phyloP scores from a whole-genome alignment of 2,329 filamentous ascomycete genomes.

The Diaporthe velutina region DNA sequence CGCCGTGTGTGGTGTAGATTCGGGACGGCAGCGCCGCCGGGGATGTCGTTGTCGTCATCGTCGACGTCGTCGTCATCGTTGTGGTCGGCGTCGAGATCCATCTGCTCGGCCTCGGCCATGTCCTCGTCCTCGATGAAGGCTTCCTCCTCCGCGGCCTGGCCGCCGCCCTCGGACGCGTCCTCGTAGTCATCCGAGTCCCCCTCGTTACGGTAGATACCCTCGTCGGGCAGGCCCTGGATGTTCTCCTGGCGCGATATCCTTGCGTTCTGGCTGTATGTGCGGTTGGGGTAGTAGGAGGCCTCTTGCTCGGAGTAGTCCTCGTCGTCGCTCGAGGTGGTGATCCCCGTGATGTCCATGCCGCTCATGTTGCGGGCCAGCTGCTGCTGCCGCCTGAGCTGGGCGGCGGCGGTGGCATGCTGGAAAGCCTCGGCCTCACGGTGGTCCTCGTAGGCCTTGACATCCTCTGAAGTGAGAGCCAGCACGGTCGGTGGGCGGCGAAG shows the following conservation, averaged over 20 bases:
- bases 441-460: conserved; percentile 79
- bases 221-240: conserved; percentile 28
- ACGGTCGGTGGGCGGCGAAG: conserved; percentile 72
- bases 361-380: conserved; percentile 33
- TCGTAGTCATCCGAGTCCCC: conserved; percentile 33
- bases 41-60: background rate
- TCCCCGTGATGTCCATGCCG: conserved; percentile 35
- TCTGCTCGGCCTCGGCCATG: conserved; percentile 28
- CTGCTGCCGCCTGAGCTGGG: conserved; percentile 13
- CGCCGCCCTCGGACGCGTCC: conserved; percentile 4
- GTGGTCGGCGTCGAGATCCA: conserved; percentile 18
- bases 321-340: conserved; percentile 46
- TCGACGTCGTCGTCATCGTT: background rate
- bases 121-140: conserved; percentile 29
- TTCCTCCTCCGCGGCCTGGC: background rate
- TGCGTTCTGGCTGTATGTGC: conserved; percentile 11
- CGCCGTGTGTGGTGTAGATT: conserved; percentile 24
- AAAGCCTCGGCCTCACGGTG: conserved; percentile 58
- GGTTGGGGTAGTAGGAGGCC: conserved; percentile 35
- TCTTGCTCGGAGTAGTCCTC: conserved; percentile 34
- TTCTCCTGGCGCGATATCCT: conserved; percentile 16
- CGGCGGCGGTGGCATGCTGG: conserved; percentile 30
- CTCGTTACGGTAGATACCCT: conserved; percentile 38
- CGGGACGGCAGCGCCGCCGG: background rate
- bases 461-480: conserved; percentile 76